phyloP scores from a whole-genome alignment of 2,329 filamentous ascomycete genomes.

The Acephala macrosclerotiorum region DNA sequence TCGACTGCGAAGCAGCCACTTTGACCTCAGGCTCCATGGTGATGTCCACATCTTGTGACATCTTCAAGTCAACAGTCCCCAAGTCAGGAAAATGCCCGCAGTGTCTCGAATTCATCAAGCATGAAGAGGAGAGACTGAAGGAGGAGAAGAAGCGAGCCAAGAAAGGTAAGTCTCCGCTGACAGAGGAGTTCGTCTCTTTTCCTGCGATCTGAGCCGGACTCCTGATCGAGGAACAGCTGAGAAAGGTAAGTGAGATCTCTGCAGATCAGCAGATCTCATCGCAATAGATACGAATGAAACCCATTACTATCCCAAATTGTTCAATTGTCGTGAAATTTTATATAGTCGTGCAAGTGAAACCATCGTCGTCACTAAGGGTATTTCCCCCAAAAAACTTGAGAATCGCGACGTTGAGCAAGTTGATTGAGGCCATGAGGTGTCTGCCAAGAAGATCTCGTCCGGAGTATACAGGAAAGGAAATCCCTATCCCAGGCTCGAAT shows the following conservation, averaged over 20 bases:
- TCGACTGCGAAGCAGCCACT: not conserved
- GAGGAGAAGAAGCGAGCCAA: not conserved
- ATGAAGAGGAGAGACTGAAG: not conserved
- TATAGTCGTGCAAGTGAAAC: not conserved
- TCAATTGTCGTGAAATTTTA: not conserved
- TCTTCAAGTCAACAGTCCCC: too few species aligned
- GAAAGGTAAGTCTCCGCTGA: not conserved
- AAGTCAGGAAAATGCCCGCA: not conserved
- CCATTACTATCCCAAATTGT: not conserved
- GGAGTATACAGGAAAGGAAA: not conserved
- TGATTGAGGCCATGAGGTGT: too few species aligned
- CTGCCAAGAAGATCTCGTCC: not conserved
- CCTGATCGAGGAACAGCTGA: not conserved
- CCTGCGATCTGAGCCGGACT: not conserved
- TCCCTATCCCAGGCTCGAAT: not conserved
- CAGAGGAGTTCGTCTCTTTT: not conserved
- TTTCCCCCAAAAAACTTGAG: too few species aligned
- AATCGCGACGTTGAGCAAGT: too few species aligned
- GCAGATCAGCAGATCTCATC: not conserved
- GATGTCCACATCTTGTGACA: not conserved
- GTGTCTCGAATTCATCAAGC: not conserved
- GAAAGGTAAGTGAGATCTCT: not conserved
- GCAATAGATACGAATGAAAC: not conserved
- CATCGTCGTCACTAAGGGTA: too few species aligned
- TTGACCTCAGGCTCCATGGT: not conserved